phyloP scores from a whole-genome alignment of 306 rosid genomes.

The Quercus dentata region DNA sequence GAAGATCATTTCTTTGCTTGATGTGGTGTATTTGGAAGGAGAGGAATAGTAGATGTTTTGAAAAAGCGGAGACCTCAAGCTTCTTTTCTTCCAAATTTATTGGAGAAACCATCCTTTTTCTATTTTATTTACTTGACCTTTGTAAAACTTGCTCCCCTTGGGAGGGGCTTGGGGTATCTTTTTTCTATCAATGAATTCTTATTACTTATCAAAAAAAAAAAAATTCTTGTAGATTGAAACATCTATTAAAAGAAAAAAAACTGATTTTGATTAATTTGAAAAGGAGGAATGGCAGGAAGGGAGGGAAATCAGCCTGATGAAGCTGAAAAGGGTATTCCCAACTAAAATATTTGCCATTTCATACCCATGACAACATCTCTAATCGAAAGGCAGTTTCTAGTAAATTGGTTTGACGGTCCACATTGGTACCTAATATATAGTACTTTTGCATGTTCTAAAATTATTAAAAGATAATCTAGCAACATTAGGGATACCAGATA shows the following conservation, averaged over 20 bases:
- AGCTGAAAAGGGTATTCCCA: not conserved
- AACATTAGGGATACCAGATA: slow-evolving; percentile 20
- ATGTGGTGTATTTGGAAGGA: no score
- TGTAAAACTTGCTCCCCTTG: no score
- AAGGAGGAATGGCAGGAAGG: not conserved
- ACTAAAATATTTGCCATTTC: not conserved
- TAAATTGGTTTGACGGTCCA: not conserved
- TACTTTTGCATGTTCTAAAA: slow-evolving; percentile 2
- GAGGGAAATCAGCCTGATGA: not conserved
- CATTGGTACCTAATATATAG: slow-evolving; percentile 1
- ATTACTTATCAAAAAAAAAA: no score
- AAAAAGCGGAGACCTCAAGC: no score
- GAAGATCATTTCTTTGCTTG: no score
- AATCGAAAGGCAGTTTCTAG: not conserved
- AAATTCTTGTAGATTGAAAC: not conserved
- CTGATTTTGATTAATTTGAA: not conserved
- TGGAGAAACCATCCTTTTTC: no score
- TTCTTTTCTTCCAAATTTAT: no score
- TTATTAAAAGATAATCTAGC: slow-evolving; percentile 17
- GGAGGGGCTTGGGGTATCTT: no score
- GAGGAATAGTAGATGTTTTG: no score
- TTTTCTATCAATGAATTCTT: no score
- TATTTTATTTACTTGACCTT: no score
- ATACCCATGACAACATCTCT: not conserved
- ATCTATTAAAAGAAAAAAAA: not conserved